Evolutionary conservation across 129 eudicot genomes (phyloP), one percentile per base, ranked within the genome.

Genomic region (Artemisia tridentata): DNA sequence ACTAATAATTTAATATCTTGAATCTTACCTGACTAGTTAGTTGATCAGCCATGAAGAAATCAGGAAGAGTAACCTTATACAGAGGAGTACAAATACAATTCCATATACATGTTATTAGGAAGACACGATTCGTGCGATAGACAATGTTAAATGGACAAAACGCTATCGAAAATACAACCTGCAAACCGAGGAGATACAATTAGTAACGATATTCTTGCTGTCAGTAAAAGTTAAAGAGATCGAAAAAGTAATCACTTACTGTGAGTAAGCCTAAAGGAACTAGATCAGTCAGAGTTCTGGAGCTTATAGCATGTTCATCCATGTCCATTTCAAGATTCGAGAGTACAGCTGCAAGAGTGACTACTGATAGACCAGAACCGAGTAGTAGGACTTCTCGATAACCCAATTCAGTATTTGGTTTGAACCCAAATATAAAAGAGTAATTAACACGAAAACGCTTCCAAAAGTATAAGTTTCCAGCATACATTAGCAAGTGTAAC

Each of bases 21-120:
- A 68, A 59, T 18, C 59, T 55, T 21, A 88, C 96, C 89, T 88
- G 96, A 72, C 96, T 88, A 11, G 91, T 88, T 27, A 88, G 55
- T 71, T 88, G 96, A 79, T 88, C 91, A 14, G 87, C 96, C 79
- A 88, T 68, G 81, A 88, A 79, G 71, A 83, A 84, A 77, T 88
- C 89, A 21, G 91, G 78, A 15, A 88, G 81, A 10, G 86, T 86
- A 65, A 88, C 96, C 86, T 84, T 90, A 65, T 80, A 89, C 15
- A 89, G 80, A 75, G 96, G 93, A 59, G 84, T 88, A 50, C 84
- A 84, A 54, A 89, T 48, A 71, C 90, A 86, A 66, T 47, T 95
- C 90, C 88, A 83, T 14, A 83, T 55, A 19, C 81, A 75, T 3
- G 50, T 61, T 63, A 90, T 74, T 20, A 90, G 74, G 62, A 86